Percentiles rank a stretch among this genome's conserved stretches.
These are phyloP conservation scores for Ophiostoma angusticollis DNA, from an alignment of 2,329 filamentous ascomycete species.

Conservation along the genomic window DNA sequence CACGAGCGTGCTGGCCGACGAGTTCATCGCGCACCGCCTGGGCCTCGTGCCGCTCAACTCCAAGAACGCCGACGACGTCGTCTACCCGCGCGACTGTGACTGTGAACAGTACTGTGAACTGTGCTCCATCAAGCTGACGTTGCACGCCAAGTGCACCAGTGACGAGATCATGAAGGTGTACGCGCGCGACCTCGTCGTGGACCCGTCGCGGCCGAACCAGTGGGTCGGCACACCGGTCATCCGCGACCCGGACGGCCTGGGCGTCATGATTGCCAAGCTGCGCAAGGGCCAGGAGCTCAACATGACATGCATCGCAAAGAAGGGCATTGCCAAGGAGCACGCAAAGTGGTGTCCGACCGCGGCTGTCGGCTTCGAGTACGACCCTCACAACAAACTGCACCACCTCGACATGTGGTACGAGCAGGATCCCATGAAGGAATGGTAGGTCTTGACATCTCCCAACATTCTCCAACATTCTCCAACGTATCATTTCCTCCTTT, in stretches of 20 bases:
- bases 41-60: conserved; percentile 81
- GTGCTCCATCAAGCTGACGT: conserved; percentile 72
- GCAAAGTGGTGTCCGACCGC: conserved; percentile 93
- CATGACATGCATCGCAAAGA: conserved; percentile 88
- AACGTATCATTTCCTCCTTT: not conserved
- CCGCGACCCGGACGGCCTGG: conserved; percentile 66
- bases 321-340: conserved; percentile 97
- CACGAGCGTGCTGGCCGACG: conserved; percentile 90
- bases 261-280: conserved; percentile 80
- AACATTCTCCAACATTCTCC: not conserved
- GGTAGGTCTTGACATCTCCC: conserved; percentile 42
- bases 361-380: conserved; percentile 93
- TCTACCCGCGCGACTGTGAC: conserved; percentile 88
- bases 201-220: conserved; percentile 56
- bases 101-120: conserved; percentile 91
- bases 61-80: conserved; percentile 67
- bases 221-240: conserved; percentile 72
- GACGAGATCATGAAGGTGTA: conserved; percentile 91
- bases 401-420: conserved; percentile 96
- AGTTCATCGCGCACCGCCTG: conserved; percentile 87
- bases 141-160: conserved; percentile 74
- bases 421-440: conserved; percentile 67
- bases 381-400: conserved; percentile 88
- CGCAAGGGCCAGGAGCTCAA: conserved; percentile 80
- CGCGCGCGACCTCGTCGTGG: conserved; percentile 72